Percentiles rank a stretch among this genome's conserved stretches.
Conservation (phyloP, 176 grass and related monocot species). For the Oryza meyeriana region DNA sequence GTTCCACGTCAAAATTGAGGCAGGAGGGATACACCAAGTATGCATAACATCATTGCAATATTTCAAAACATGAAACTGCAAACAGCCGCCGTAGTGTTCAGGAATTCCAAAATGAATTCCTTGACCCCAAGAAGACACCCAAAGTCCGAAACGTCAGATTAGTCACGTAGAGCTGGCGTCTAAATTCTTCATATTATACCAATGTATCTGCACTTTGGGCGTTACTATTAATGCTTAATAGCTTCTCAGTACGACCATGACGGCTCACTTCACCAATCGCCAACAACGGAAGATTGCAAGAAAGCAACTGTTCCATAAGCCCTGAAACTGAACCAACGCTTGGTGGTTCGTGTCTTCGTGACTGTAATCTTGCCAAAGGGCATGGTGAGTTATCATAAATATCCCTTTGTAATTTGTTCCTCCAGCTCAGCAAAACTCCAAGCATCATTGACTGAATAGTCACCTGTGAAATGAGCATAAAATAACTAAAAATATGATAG, state of each 20-base stretch:
- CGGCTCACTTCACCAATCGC: not conserved
- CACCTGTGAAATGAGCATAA: slow-evolving; percentile 45
- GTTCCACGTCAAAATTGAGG: not conserved
- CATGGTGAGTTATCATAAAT: slow-evolving; percentile 39
- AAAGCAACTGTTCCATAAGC: not conserved
- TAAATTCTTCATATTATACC: not conserved
- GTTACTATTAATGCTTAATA: not conserved
- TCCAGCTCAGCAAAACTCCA: slow-evolving; percentile 74
- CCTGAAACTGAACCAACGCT: not conserved
- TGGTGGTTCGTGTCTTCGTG: not conserved
- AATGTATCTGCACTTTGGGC: not conserved
- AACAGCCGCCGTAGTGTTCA: not conserved
- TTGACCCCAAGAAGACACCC: not conserved
- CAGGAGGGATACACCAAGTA: not conserved
- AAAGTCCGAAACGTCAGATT: not conserved
- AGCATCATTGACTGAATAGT: slow-evolving; percentile 75
- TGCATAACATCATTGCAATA: not conserved
- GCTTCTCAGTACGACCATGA: not conserved
- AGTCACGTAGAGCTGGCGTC: not conserved
- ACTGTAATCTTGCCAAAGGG: not conserved
- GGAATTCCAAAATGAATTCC: not conserved
- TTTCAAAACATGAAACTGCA: not conserved
- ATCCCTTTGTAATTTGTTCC: slow-evolving; percentile 78
- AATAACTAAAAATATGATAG: not conserved
- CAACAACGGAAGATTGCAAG: not conserved